Evolutionary conservation across 768 basidiomycete genomes (phyloP), one percentile per base, ranked within the genome.

Genomic region (Leccinellum albellum): DNA sequence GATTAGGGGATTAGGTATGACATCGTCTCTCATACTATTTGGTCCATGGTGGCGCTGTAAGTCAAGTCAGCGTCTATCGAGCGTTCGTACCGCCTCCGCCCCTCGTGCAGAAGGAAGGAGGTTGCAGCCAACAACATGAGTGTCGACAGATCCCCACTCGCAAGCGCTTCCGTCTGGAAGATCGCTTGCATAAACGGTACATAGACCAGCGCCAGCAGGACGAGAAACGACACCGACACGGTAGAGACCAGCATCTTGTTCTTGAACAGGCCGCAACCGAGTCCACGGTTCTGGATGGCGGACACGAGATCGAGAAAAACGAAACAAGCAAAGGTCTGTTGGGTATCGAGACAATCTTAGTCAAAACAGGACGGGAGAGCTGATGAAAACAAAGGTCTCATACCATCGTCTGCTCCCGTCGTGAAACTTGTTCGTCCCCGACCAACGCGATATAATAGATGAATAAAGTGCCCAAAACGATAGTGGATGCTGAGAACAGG

Each of bases 231-330:
- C 54, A 89, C 79, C 4, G 87, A 89, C 48, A 97, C 91, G 0
- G 96, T 98, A 60, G 85, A 78, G 60, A 96, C 74, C 56, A 98
- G 79, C 91, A 98, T 95, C 66, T 81, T 82, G 78, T 98, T 98
- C 67, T 88, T 87, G 56, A 84, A 75, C 29, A 98, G 68, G 6
- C 85, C 87, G 64, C 94, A 96, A 44, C 87, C 86, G 15, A 98
- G 82, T 12, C 94, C 94, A 53, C 96, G 91, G 72, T 91, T 96
- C 71, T 98, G 95, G 31, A 97, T 73, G 1, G 96, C 96, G 37
- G 94, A 98, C 10, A 94, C 89, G 45, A 98, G 84, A 73, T 98
- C 96, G 60, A 98, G 87, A 79, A 98, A 91, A 56, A 98, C 96
- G 74, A 98, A 98, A 69, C 87, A 89, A 17, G 94, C 90, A 73